Percentiles rank a stretch among this genome's conserved stretches.
Evolutionary conservation across 2,329 filamentous ascomycete genomes (phyloP).

Genomic region (Penicillium sp.): DNA sequence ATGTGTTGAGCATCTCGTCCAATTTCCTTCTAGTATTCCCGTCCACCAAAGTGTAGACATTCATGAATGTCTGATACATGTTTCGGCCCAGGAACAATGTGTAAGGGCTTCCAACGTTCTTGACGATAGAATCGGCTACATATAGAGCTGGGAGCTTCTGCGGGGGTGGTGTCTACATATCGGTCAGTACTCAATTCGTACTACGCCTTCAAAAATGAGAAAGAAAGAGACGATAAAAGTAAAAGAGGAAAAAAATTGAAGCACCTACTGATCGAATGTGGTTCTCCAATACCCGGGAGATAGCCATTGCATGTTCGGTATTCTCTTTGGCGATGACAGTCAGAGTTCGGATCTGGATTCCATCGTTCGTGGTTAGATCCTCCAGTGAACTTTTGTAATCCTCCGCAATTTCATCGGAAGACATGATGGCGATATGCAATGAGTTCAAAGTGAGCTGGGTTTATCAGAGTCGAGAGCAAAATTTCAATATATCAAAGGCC

Average conservation of each 20-base stretch:
- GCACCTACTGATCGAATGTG: constrained; percentile 90
- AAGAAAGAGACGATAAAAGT: too few relatives aligned
- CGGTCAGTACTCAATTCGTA: constrained; percentile 12
- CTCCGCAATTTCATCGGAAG: constrained; percentile 83
- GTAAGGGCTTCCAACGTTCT: constrained; percentile 97
- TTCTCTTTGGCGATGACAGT: constrained; percentile 98
- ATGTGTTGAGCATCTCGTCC: constrained; percentile 96
- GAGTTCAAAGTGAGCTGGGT: neutral
- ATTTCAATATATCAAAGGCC: constrained; percentile 1
- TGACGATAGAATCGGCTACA: constrained; percentile 95
- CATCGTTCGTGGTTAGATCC: constrained; percentile 85
- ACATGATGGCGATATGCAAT: constrained; percentile 54
- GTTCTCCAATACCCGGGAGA: constrained; percentile 83
- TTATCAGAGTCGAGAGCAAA: neutral
- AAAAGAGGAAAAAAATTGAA: constrained; percentile 11
- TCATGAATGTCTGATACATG: constrained; percentile 93
- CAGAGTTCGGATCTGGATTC: constrained; percentile 94
- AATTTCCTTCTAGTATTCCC: constrained; percentile 79
- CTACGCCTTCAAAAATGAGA: constrained; percentile 6
- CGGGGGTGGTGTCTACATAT: constrained; percentile 71
- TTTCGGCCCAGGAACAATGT: constrained; percentile 91
- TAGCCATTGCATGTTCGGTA: constrained; percentile 90
- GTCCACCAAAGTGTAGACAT: constrained; percentile 88
- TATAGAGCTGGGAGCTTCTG: constrained; percentile 96
- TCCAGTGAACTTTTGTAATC: constrained; percentile 93